Evolutionary conservation across 2,329 filamentous ascomycete genomes (phyloP), one percentile per base, ranked within the genome.

Genomic region (Pseudogymnoascus destructans): DNA sequence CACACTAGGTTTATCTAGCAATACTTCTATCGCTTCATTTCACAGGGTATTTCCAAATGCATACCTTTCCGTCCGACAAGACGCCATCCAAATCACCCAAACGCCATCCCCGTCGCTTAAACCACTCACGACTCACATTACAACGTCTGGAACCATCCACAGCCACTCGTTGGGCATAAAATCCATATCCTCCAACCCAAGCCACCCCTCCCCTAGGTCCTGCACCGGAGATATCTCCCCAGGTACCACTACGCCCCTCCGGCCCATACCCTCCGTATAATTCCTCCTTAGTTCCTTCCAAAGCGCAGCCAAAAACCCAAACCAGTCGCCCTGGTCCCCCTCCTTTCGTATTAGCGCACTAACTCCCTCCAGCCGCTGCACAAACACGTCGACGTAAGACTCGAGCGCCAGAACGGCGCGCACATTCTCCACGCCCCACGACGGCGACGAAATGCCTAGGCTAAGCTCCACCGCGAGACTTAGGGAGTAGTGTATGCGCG

Each of bases 121-220:
- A 15, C 19, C 3, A 42, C 5, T 11, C n/a, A 2, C 13, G 5
- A 19, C 46, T 49, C 33, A 46, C 56, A 40, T 55, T n/a, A 27
- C 40, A 30, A 30, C 21, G 3, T 54, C 56, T 10, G 32, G 38
- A 11, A 42, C 17, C 56, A 58, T 32, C 25, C 56, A 58, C 36
- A 58, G 17, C 56, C 56, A 58, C 17, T 58, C 56, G 19, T 58
- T 58, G 10, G 56, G 33, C 56, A 58, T 58, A 19, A 58, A 42
- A 58, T 58, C 56, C 35, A 58, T 40, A 40, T 15, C 21, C 21
- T 49, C 40, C 5, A 58, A 30, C 13, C 40, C 56, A n/a, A 40
- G 21, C 35, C 25, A 58, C 10, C 25, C 33, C 8, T 21, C 36
- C 13, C 17, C 36, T 4, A 30, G 13, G 1, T 30, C 36, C 17